A percentile compares a stretch with the other conserved stretches of the same genome.
Evolutionary conservation across 2,329 filamentous ascomycete species (phyloP).

Genomic region (Grosmannia clavigera): DNA sequence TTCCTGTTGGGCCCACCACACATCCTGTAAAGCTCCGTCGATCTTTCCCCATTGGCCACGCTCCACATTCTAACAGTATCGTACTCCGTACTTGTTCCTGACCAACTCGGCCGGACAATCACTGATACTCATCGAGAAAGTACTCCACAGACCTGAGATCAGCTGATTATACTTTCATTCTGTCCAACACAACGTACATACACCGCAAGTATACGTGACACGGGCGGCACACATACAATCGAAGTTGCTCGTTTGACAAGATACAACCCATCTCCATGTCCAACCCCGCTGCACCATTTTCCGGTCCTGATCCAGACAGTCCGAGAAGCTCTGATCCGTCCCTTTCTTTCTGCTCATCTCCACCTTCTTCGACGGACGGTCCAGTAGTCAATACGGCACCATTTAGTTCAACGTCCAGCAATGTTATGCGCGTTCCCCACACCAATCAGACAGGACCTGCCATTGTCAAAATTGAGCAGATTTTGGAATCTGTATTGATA

Average conservation of each 20-base stretch:
- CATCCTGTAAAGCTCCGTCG: not conserved
- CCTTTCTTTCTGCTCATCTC: not conserved
- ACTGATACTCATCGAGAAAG: not conserved
- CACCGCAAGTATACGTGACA: not conserved
- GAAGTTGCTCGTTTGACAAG: not conserved
- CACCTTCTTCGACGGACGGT: not conserved
- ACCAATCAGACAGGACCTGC: constrained; percentile 17
- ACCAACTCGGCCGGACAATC: not conserved
- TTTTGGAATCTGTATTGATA: constrained; percentile 39
- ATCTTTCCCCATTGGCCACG: not conserved
- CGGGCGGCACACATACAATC: too few relatives aligned
- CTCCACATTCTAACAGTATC: not conserved
- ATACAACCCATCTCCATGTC: not conserved
- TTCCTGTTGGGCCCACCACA: not conserved
- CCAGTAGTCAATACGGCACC: not conserved
- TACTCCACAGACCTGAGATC: not conserved
- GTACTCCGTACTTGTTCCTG: not conserved
- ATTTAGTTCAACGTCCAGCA: too few relatives aligned
- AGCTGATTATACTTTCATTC: not conserved
- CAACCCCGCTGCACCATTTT: not conserved
- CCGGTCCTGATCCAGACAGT: not conserved
- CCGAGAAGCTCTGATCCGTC: not conserved
- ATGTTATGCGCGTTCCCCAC: not conserved
- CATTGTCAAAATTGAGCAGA: constrained; percentile 40
- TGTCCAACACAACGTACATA: not conserved